Evolutionary conservation across 495 filamentous ascomycete species (phyloP).

Genomic region (Polyplosphaeria fusca): DNA sequence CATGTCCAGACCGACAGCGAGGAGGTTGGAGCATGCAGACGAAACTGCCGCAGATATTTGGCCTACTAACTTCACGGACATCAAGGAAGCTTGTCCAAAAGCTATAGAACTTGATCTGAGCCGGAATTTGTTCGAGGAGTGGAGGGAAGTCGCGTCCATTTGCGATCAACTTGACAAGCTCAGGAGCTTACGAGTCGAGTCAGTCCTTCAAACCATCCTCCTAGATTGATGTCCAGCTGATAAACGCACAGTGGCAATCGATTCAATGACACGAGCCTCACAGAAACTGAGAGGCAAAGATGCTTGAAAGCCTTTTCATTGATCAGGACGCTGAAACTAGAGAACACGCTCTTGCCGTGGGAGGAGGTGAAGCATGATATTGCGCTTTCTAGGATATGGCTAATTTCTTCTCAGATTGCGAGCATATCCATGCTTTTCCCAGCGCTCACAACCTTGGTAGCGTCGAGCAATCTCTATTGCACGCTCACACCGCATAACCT

Average conservation of each 20-base stretch:
- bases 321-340: conserved; percentile 67
- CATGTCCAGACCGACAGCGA: conserved; percentile 50
- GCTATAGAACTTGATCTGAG: conserved; percentile 83
- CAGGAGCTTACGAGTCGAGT: conserved; percentile 68
- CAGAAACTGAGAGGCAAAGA: conserved; percentile 31
- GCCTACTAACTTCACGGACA: conserved; percentile 13
- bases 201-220: conserved; percentile 33
- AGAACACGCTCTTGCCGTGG: conserved; percentile 71
- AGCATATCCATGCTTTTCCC: conserved; percentile 51
- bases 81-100: conserved; percentile 45
- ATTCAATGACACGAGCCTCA: conserved; percentile 52
- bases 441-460: conserved; percentile 54
- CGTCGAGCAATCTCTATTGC: conserved; percentile 54
- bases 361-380: conserved; percentile 52
- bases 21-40: conserved; percentile 36
- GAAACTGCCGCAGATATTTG: conserved; percentile 22
- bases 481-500: conserved; percentile 38
- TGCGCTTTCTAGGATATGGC: neutral
- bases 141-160: conserved; percentile 64
- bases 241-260: conserved; percentile 81
- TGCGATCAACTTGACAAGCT: conserved; percentile 63
- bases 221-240: neutral
- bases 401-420: conserved; percentile 48
- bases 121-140: conserved; percentile 70
- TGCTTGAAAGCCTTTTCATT: conserved; percentile 52